These are phyloP conservation scores for Cyclotella choctawhatcheeana DNA, from an alignment of 108 stramenopile species.

Conservation along the genomic window DNA sequence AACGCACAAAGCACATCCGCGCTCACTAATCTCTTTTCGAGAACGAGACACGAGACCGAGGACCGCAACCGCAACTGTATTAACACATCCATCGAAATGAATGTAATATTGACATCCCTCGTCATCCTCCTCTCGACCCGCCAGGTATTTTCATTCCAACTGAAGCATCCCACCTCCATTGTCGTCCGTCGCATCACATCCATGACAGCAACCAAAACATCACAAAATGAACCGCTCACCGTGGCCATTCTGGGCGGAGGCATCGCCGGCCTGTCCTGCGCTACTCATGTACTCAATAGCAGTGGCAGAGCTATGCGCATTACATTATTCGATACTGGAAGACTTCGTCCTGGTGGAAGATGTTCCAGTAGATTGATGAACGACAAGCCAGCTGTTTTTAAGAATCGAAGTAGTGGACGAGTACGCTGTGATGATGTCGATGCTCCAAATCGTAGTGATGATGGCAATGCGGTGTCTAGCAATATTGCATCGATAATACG, in stretches of 20 bases:
- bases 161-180: too few species aligned
- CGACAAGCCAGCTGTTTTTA: constrained; percentile 34
- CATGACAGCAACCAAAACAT: too few species aligned
- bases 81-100: too few species aligned
- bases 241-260: constrained; percentile 86
- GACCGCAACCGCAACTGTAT: too few species aligned
- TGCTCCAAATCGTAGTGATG: constrained; percentile 1
- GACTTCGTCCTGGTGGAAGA: constrained; percentile 81
- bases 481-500: neutral
- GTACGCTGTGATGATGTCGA: neutral
- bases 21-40: too few species aligned
- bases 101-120: too few species aligned
- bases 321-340: constrained; percentile 82
- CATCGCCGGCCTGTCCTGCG: constrained; percentile 80
- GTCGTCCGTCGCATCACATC: too few species aligned
- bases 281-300: constrained; percentile 36
- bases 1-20: too few species aligned
- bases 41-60: too few species aligned
- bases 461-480: neutral
- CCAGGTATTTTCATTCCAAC: too few species aligned
- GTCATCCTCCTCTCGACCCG: too few species aligned
- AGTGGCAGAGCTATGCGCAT: constrained; percentile 12
- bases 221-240: too few species aligned
- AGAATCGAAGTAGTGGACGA: constrained; percentile 16
- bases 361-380: constrained; percentile 63